Conservation (phyloP, 257 asterid species). For the Solanum raphanifolium region DNA sequence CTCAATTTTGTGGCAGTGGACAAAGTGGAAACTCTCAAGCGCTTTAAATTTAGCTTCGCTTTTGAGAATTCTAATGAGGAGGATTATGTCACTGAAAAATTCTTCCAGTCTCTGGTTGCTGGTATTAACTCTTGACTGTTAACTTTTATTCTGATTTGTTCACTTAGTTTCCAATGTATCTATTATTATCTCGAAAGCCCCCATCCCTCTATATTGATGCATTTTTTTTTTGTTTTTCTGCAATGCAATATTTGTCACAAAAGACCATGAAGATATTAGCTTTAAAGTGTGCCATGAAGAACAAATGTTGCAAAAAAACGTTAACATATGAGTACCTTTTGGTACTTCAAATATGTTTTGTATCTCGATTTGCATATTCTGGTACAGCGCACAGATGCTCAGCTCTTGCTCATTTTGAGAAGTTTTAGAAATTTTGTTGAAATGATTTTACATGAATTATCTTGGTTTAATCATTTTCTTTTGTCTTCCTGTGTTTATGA, state of each 20-base stretch:
- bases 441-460: background rate
- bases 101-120: conserved; percentile 92
- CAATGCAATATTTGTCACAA: background rate
- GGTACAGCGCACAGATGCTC: background rate
- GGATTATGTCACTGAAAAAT: conserved; percentile 95
- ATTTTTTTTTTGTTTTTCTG: background rate
- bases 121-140: conserved; percentile 35
- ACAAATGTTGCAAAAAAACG: background rate
- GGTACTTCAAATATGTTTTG: background rate
- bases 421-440: background rate
- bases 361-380: background rate
- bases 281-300: background rate
- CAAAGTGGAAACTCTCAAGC: conserved; percentile 69
- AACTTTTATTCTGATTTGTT: background rate
- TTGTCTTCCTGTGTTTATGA: background rate
- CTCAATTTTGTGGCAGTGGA: conserved; percentile 61
- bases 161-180: background rate
- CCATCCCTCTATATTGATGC: background rate
- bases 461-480: background rate
- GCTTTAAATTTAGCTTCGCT: conserved; percentile 86
- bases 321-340: background rate
- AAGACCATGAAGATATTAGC: background rate
- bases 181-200: background rate
- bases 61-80: conserved; percentile 97
- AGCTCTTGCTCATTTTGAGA: background rate